A percentile compares a stretch with the other conserved stretches of the same genome.
Conservation (phyloP, 352 stramenopile genomes). For the Pseudoperonospora humuli region DNA sequence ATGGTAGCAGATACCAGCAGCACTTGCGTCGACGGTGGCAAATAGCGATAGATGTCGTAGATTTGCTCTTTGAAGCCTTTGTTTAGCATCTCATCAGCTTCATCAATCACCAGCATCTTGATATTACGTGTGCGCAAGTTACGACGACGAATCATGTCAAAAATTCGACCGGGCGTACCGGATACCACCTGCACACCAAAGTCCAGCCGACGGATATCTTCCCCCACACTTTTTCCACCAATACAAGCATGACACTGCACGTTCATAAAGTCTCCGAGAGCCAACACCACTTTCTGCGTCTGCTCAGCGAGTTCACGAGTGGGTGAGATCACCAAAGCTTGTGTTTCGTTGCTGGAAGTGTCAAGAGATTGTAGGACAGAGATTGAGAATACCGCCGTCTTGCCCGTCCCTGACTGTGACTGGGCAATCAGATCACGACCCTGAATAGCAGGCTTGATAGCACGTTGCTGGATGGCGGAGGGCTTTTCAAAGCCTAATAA, state of each 20-base stretch:
- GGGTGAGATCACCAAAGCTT: slow-evolving; percentile 98
- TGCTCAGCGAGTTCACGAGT: slow-evolving; percentile 99
- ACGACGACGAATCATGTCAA: slow-evolving; percentile 98
- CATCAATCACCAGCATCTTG: slow-evolving; percentile 97
- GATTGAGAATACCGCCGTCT: slow-evolving; percentile 99
- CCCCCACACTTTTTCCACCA: slow-evolving; percentile 96
- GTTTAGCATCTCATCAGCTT: slow-evolving; percentile 99
- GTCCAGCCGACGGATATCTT: slow-evolving; percentile 97
- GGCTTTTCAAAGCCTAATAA: slow-evolving; percentile 98
- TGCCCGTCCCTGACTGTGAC: slow-evolving; percentile 97
- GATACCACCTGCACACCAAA: slow-evolving; percentile 97
- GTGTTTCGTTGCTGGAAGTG: slow-evolving; percentile 90
- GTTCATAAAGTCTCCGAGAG: slow-evolving; percentile 93
- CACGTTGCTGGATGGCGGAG: slow-evolving; percentile 98
- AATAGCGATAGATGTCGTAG: slow-evolving; percentile 99
- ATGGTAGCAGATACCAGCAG: slow-evolving; percentile 99
- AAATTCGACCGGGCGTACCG: slow-evolving; percentile 97
- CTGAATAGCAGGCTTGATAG: slow-evolving; percentile 96
- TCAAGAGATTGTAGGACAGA: slow-evolving; percentile 98
- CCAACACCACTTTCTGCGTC: slow-evolving; percentile 97
- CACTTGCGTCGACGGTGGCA: slow-evolving; percentile 96
- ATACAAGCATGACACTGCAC: slow-evolving; percentile 96
- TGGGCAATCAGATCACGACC: slow-evolving; percentile 98
- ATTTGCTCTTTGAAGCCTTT: slow-evolving; percentile 99
- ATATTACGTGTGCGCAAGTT: slow-evolving; percentile 92